These are phyloP conservation scores for Ophiostoma sp. DNA, from an alignment of 2,329 filamentous ascomycete species.

Conservation along the genomic window DNA sequence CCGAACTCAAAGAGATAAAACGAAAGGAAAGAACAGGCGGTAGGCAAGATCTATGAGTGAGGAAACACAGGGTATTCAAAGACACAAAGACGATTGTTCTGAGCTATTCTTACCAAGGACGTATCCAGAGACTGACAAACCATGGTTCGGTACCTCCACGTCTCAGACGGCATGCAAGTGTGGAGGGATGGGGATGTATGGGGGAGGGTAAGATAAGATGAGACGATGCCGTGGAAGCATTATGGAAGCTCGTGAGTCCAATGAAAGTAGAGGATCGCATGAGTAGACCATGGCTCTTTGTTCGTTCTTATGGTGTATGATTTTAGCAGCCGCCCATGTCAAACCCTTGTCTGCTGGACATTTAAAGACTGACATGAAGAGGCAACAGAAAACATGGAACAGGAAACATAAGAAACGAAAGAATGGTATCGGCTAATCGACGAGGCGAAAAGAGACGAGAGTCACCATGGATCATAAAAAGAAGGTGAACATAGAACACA, in stretches of 20 bases:
- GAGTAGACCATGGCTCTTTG: neutral
- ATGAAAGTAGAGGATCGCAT: neutral
- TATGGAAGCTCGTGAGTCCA: neutral
- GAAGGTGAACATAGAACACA: neutral
- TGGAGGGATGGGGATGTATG: constrained; percentile 2
- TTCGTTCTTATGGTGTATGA: too few relatives aligned
- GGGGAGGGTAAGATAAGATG: neutral
- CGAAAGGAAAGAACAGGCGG: neutral
- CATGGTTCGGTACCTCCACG: constrained; percentile 17
- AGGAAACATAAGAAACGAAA: neutral
- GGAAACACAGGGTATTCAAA: neutral
- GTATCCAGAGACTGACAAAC: neutral
- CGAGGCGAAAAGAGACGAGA: neutral
- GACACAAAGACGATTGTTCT: neutral
- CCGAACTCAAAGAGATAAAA: neutral
- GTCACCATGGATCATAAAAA: neutral
- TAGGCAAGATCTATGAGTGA: neutral
- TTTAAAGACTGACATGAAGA: neutral
- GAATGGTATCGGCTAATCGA: neutral
- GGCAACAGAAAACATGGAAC: neutral
- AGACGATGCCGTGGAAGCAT: neutral
- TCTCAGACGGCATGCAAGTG: neutral
- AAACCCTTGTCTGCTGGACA: neutral
- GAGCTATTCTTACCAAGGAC: neutral
- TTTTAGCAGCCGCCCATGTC: constrained; percentile 20